A percentile compares a stretch with the other conserved stretches of the same genome.
These are phyloP conservation scores for Thymus mandschuricus DNA, from an alignment of 257 asterid species.

Conservation along the genomic window DNA sequence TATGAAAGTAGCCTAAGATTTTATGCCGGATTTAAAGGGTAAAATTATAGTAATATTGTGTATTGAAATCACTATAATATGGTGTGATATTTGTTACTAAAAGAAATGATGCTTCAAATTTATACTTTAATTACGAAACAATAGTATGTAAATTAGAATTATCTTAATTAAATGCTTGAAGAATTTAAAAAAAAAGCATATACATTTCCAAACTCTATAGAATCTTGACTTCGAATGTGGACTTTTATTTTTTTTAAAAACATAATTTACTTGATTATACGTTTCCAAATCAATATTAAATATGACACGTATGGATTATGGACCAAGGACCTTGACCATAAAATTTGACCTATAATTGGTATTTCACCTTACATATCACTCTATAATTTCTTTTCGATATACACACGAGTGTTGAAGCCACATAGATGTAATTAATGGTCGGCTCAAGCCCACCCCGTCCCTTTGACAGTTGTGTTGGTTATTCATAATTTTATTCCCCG, in stretches of 20 bases:
- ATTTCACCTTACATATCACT: too few species aligned
- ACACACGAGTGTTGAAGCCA: too few species aligned
- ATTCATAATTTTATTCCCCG: too few species aligned
- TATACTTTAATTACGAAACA: too few species aligned
- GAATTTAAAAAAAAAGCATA: too few species aligned
- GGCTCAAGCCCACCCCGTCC: too few species aligned
- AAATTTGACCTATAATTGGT: not conserved
- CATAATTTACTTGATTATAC: too few species aligned
- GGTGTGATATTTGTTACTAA: not conserved
- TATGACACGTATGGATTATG: not conserved
- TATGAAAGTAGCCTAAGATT: not conserved
- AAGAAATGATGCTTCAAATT: too few species aligned
- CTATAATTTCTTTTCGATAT: too few species aligned
- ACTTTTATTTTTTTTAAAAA: not conserved
- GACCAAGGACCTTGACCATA: not conserved
- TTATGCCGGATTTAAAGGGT: not conserved
- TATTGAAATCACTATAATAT: not conserved
- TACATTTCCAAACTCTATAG: not conserved
- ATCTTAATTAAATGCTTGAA: not conserved
- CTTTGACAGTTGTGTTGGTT: too few species aligned
- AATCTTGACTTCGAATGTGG: not conserved
- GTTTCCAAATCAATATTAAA: not conserved
- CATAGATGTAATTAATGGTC: too few species aligned
- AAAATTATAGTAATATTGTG: not conserved
- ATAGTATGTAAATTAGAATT: too few species aligned